Base-by-base conservation (phyloP, 768 basidiomycete genomes). In the Mycena indigotica region DNA sequence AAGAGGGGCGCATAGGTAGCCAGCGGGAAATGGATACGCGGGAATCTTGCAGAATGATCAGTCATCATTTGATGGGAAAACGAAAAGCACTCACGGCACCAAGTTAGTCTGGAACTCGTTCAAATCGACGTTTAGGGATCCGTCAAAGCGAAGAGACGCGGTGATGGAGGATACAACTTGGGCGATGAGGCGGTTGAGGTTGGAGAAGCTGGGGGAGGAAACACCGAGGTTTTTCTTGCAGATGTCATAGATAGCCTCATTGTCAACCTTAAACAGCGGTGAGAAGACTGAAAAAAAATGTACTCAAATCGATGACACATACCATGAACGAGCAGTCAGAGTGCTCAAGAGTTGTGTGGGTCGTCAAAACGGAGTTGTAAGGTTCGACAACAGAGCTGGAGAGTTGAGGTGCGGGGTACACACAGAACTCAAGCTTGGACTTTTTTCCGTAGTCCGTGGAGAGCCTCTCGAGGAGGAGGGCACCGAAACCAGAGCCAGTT, bases 291-390 rank as follows among this genome's bases (percentile, higher is more conserved):
- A n/a, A 29, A 48, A 53, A 16, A 55, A 55, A n/a, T n/a, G n/a
- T n/a, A n/a, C n/a, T n/a, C n/a, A n/a, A n/a, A n/a, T n/a, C n/a
- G n/a, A n/a, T n/a, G 38, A 23, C 49, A 56, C 69, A 25, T 63
- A 89, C 97, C 96, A 99, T 98, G 84, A 99, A 99, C 32, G 97
- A 98, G 75, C 97, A 99, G 79, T 99, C 97, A n/a, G 97, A 97
- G 78, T 99, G 97, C 75, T 98, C 97, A 57, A 98, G 88, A 55
- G 97, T 98, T 40, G 97, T 98, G 75, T 99, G 97, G 49, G 97
- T 99, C 48, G 97, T 98, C 61, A 99, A 81, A 52, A 97, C 91
- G 1, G 91, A 91, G 83, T 99, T 99, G 81, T 99, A 99, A 2
- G 97, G 97, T 76, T 99, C 97, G 41, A 99, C 97, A 60, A 98